Evolutionary conservation across 805 yeast species (phyloP).

Genomic region (Yarrowia sp.): DNA sequence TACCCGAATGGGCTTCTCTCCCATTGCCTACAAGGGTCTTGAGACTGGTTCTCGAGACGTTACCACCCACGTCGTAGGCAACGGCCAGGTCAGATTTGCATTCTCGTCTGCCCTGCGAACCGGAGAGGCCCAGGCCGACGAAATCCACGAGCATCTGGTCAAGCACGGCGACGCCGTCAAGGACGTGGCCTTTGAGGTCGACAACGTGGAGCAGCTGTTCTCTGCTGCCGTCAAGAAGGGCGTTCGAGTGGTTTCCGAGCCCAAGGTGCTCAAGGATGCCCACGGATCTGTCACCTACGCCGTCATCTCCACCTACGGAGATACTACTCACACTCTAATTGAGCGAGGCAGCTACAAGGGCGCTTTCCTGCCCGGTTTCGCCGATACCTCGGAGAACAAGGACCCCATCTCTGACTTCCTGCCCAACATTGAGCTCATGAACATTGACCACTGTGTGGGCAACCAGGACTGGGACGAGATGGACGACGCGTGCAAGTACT

Average conservation of each 20-base stretch:
- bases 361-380: slow-evolving; percentile 64
- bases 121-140: slow-evolving; percentile 47
- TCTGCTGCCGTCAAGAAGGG: slow-evolving; percentile 60
- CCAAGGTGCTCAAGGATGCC: slow-evolving; percentile 51
- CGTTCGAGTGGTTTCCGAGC: slow-evolving; percentile 54
- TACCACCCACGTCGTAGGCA: slow-evolving; percentile 66
- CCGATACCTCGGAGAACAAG: slow-evolving; percentile 38
- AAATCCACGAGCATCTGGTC: slow-evolving; percentile 57
- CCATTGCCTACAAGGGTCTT: slow-evolving; percentile 68
- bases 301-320: slow-evolving; percentile 61
- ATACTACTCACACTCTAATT: slow-evolving; percentile 72
- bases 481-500: slow-evolving; percentile 63
- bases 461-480: slow-evolving; percentile 75
- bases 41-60: slow-evolving; percentile 68
- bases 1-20: slow-evolving; percentile 65
- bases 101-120: slow-evolving; percentile 54
- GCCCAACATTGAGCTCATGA: slow-evolving; percentile 53
- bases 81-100: slow-evolving; percentile 61
- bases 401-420: slow-evolving; percentile 45
- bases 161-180: slow-evolving; percentile 82
- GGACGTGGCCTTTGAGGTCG: slow-evolving; percentile 74
- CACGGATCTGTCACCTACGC: slow-evolving; percentile 64
- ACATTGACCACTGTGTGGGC: slow-evolving; percentile 82
- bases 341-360: slow-evolving; percentile 52
- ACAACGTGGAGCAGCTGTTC: slow-evolving; percentile 56